Conservation (phyloP, 495 filamentous ascomycete genomes). For the Trichoderma virens region DNA sequence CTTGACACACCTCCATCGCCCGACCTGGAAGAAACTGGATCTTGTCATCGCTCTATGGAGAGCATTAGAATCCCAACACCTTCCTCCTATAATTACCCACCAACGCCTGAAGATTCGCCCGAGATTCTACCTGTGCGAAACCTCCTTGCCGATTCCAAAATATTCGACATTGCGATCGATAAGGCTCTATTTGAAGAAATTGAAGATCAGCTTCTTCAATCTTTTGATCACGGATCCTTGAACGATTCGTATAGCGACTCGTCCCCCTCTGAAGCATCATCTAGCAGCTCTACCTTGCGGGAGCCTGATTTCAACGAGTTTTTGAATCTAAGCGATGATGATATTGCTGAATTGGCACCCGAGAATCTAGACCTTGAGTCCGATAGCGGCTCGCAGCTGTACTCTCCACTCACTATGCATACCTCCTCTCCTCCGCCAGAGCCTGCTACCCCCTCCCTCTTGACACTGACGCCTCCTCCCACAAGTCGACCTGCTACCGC, state of each 20-base stretch:
- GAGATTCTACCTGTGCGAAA: conserved; percentile 18
- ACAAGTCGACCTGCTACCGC: conserved; percentile 23
- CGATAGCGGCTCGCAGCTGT: background rate
- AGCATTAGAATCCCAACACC: background rate
- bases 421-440: conserved; percentile 6
- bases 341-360: conserved; percentile 33
- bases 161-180: conserved; percentile 20
- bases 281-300: conserved; percentile 17
- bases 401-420: conserved; percentile 15
- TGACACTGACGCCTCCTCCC: conserved; percentile 23
- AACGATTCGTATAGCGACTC: background rate
- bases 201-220: background rate
- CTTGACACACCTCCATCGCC: conserved; percentile 17
- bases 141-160: conserved; percentile 7
- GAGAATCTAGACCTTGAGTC: conserved; percentile 11
- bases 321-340: conserved; percentile 36
- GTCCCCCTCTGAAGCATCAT: conserved; percentile 5
- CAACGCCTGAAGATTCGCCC: conserved; percentile 17
- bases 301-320: conserved; percentile 42
- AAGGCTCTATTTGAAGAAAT: background rate
- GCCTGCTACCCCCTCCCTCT: conserved; percentile 10
- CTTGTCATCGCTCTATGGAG: background rate
- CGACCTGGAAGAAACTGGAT: conserved; percentile 13
- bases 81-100: conserved; percentile 10
- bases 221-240: background rate